Evolutionary conservation across 2,329 filamentous ascomycete species (phyloP).

Genomic region (Trichoderma oligosporum): DNA sequence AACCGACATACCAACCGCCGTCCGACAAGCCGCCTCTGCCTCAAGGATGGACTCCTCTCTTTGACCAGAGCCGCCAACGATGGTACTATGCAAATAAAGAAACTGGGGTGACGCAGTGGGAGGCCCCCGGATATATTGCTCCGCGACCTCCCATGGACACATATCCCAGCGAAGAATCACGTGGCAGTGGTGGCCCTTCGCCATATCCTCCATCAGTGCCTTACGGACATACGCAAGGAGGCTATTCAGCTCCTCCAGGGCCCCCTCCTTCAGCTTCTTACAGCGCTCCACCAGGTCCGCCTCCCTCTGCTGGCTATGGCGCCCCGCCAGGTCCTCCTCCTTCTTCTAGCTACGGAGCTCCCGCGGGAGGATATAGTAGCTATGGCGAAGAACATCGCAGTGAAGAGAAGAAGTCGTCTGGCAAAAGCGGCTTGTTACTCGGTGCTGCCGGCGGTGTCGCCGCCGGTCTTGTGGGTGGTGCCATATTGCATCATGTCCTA

Average conservation of each 20-base stretch:
- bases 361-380: slow-evolving; percentile 17
- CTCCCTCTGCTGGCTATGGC: slow-evolving; percentile 19
- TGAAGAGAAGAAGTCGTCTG: slow-evolving; percentile 39
- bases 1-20: slow-evolving; percentile 34
- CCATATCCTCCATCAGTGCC: slow-evolving; percentile 4
- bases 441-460: slow-evolving; percentile 59
- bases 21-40: slow-evolving; percentile 49
- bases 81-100: slow-evolving; percentile 63
- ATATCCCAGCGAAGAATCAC: slow-evolving; percentile 26
- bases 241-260: slow-evolving; percentile 1
- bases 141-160: slow-evolving; percentile 25
- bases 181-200: slow-evolving; percentile 19
- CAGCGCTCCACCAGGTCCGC: slow-evolving; percentile 20
- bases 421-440: slow-evolving; percentile 53
- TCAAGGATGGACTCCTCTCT: slow-evolving; percentile 60
- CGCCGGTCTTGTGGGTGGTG: slow-evolving; percentile 54
- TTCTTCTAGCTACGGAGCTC: slow-evolving; percentile 22
- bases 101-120: slow-evolving; percentile 62
- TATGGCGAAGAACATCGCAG: neutral
- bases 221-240: slow-evolving; percentile 1
- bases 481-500: slow-evolving; percentile 53
- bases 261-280: slow-evolving; percentile 1
- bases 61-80: slow-evolving; percentile 56
- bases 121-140: slow-evolving; percentile 44
- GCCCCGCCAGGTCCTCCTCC: slow-evolving; percentile 21